Conservation (phyloP, 208 protist genomes). For the Blechomonas ayalai region DNA sequence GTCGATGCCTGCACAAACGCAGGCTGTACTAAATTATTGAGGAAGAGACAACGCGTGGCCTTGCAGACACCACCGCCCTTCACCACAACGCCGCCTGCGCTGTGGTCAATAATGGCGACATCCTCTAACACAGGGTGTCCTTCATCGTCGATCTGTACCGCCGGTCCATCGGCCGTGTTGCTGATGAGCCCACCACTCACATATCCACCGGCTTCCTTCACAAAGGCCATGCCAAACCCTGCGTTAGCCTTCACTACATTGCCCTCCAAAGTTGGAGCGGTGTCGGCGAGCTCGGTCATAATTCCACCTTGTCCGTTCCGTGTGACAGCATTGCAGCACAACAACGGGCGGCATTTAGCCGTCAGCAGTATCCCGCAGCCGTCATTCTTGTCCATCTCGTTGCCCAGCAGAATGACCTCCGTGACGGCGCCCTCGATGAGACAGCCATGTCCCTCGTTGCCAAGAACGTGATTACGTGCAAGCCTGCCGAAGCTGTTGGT, state of each 20-base stretch:
- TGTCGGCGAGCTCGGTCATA: conserved; percentile 4
- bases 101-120: conserved; percentile 8
- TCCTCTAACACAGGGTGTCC: conserved; percentile 8
- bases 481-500: conserved; percentile 5
- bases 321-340: conserved; percentile 10
- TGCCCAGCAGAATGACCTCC: conserved; percentile 5
- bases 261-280: conserved; percentile 8
- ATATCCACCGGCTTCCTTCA: conserved; percentile 3
- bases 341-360: neutral
- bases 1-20: conserved; percentile 2
- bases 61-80: neutral
- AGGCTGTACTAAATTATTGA: conserved; percentile 1
- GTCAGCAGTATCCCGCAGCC: conserved; percentile 6
- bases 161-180: conserved; percentile 10
- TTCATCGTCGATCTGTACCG: conserved; percentile 13
- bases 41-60: conserved; percentile 7
- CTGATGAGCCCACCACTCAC: conserved; percentile 12
- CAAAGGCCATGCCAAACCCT: conserved; percentile 8
- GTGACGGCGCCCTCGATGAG: conserved; percentile 11
- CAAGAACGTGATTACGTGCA: conserved; percentile 10
- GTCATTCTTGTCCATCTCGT: conserved; percentile 13
- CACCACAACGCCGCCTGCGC: conserved; percentile 13
- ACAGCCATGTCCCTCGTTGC: conserved; percentile 14
- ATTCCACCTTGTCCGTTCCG: conserved; percentile 11
- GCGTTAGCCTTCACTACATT: conserved; percentile 22